These are phyloP conservation scores for Chlorella sp. DNA, from an alignment of 139 green algal genomes.

Conservation along the genomic window DNA sequence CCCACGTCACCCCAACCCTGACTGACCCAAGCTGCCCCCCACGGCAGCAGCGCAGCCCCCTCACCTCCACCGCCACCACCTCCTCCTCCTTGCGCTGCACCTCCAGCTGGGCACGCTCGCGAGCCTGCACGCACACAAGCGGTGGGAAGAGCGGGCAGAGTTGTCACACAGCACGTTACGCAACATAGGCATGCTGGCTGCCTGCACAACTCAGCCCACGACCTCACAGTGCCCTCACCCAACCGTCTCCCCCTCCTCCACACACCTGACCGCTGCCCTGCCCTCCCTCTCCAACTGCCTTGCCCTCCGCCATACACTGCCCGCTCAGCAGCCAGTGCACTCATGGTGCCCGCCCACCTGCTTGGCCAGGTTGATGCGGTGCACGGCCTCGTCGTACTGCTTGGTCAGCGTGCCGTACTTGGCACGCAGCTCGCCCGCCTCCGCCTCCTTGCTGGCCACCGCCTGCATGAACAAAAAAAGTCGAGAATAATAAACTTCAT, in stretches of 20 bases:
- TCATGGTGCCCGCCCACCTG: background rate
- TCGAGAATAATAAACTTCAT: too few relatives aligned
- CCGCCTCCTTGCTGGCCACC: slow-evolving; percentile 1
- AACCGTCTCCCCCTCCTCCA: background rate
- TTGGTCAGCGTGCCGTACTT: slow-evolving; percentile 22
- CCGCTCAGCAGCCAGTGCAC: background rate
- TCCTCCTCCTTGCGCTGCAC: slow-evolving; percentile 49
- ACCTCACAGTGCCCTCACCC: background rate
- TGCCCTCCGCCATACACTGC: background rate
- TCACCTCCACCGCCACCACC: slow-evolving; percentile 39
- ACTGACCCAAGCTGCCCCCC: background rate
- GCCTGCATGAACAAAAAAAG: background rate
- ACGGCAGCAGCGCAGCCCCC: background rate
- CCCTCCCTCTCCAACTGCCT: background rate
- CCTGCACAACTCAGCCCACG: background rate
- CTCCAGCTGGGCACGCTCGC: slow-evolving; percentile 35
- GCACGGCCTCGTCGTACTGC: slow-evolving; percentile 52
- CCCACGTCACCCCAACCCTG: background rate
- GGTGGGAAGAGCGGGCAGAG: background rate
- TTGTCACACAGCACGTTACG: background rate
- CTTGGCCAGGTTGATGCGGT: slow-evolving; percentile 38
- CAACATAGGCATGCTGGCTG: background rate
- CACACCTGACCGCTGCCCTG: background rate
- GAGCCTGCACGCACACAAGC: background rate
- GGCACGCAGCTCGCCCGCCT: slow-evolving; percentile 9